phyloP scores from a whole-genome alignment of 768 basidiomycete genomes.

The Royoungia palumana region DNA sequence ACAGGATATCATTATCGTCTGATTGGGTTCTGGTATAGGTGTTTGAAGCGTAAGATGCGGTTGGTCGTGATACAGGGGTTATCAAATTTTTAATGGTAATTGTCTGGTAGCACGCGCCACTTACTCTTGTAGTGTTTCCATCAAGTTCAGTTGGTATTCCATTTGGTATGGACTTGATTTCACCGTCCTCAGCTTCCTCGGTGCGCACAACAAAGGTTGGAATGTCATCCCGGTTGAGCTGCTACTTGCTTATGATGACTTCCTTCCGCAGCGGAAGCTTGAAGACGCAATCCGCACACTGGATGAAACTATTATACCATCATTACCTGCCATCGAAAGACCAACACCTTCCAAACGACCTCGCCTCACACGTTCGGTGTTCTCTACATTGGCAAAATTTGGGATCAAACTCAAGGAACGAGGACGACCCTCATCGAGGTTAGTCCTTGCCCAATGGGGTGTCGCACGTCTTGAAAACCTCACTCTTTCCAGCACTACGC shows the following conservation, averaged over 20 bases:
- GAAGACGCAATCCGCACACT: slow-evolving; percentile 74
- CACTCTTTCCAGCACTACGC: slow-evolving; percentile 1
- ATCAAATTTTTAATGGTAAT: not conserved
- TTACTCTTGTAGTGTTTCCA: not conserved
- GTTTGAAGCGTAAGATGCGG: no score
- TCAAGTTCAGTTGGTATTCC: not conserved
- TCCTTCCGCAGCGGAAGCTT: slow-evolving; percentile 59
- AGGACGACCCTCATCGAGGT: slow-evolving; percentile 30
- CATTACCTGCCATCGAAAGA: slow-evolving; percentile 30
- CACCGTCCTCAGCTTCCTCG: slow-evolving; percentile 16
- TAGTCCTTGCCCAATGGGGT: slow-evolving; percentile 4
- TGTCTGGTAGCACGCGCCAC: not conserved
- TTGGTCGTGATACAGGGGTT: not conserved
- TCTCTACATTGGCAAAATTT: slow-evolving; percentile 77
- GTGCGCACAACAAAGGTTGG: slow-evolving; percentile 44
- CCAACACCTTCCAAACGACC: slow-evolving; percentile 51
- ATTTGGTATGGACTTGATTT: slow-evolving; percentile 13
- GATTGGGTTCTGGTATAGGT: no score
- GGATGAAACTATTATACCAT: slow-evolving; percentile 57
- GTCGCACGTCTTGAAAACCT: slow-evolving; percentile 4
- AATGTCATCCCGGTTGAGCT: not conserved
- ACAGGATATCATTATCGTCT: no score
- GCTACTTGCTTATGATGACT: not conserved
- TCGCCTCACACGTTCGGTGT: slow-evolving; percentile 56
- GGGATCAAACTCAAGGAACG: slow-evolving; percentile 55